Evolutionary conservation across 1,139 yeast species (phyloP).

Genomic region (Blastobotrys elegans): DNA sequence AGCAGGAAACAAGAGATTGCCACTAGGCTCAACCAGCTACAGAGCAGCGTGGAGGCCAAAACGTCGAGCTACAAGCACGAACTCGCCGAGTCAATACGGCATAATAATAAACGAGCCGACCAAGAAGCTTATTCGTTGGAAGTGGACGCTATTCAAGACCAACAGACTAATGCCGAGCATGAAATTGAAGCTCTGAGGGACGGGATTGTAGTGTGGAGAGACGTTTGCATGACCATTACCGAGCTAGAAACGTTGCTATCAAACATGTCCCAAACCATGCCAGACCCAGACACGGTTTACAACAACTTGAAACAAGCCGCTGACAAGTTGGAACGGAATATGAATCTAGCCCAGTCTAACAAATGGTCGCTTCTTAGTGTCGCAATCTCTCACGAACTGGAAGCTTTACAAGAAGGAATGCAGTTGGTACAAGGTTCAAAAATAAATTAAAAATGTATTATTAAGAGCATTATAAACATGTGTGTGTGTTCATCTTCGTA

Average conservation of each 20-base stretch:
- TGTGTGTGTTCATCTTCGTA: not conserved
- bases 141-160: slow-evolving; percentile 21
- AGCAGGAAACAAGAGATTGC: slow-evolving; percentile 11
- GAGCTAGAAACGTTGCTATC: slow-evolving; percentile 19
- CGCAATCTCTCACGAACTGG: slow-evolving; percentile 32
- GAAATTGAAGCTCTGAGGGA: slow-evolving; percentile 25
- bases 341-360: slow-evolving; percentile 19
- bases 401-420: slow-evolving; percentile 25
- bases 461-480: not conserved
- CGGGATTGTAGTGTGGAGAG: slow-evolving; percentile 28
- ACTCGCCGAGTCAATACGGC: slow-evolving; percentile 7
- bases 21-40: slow-evolving; percentile 10
- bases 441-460: not conserved
- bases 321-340: slow-evolving; percentile 14
- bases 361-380: slow-evolving; percentile 28
- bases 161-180: slow-evolving; percentile 15
- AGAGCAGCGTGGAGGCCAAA: slow-evolving; percentile 18
- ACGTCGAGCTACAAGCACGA: slow-evolving; percentile 18
- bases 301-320: slow-evolving; percentile 15
- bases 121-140: slow-evolving; percentile 19
- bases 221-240: slow-evolving; percentile 22
- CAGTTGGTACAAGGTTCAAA: slow-evolving; percentile 5
- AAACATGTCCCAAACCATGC: not conserved
- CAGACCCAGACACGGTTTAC: slow-evolving; percentile 14
- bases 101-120: slow-evolving; percentile 1